A percentile compares a stretch with the other conserved stretches of the same genome.
These are phyloP conservation scores for Scytalidium lignicola DNA, from an alignment of 2,329 filamentous ascomycete species.

Conservation along the genomic window DNA sequence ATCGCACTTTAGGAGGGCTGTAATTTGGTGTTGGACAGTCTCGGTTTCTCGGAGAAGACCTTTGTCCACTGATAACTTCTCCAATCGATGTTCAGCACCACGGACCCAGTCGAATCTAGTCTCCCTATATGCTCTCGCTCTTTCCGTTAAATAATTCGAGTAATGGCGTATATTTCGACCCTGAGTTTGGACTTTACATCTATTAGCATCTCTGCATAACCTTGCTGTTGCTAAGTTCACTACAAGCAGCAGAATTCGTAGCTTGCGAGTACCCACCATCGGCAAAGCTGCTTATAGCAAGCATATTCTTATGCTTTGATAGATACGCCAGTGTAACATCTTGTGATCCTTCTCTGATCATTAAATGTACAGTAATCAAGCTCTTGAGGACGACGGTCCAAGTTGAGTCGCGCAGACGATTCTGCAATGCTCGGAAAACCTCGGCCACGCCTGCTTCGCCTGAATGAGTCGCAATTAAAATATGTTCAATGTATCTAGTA, in stretches of 20 bases:
- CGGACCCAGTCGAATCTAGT: conserved; percentile 89
- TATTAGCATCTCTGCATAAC: conserved; percentile 31
- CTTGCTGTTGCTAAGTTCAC: conserved; percentile 11
- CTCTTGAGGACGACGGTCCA: conserved; percentile 99
- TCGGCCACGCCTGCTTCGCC: conserved; percentile 93
- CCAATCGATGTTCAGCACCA: conserved; percentile 73
- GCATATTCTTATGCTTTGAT: conserved; percentile 71
- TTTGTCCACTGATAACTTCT: conserved; percentile 84
- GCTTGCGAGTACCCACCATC: conserved; percentile 60
- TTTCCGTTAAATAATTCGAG: conserved; percentile 76
- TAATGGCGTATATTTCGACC: conserved; percentile 93
- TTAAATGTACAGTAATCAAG: conserved; percentile 89
- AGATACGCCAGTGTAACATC: conserved; percentile 86
- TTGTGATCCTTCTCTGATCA: conserved; percentile 91
- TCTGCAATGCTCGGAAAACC: conserved; percentile 87
- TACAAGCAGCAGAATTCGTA: conserved; percentile 1
- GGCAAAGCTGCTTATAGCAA: conserved; percentile 86
- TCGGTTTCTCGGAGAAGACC: conserved; percentile 90
- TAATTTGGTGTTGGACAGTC: conserved; percentile 80
- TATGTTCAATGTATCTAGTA: conserved; percentile 73
- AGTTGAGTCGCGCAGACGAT: conserved; percentile 87
- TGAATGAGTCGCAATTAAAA: conserved; percentile 88
- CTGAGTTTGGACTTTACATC: conserved; percentile 74
- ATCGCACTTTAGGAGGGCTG: conserved; percentile 82
- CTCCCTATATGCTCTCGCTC: conserved; percentile 75